A percentile compares a stretch with the other conserved stretches of the same genome.
Evolutionary conservation across 2,329 filamentous ascomycete species (phyloP).

Genomic region (Neophaeococcomyces aloes): DNA sequence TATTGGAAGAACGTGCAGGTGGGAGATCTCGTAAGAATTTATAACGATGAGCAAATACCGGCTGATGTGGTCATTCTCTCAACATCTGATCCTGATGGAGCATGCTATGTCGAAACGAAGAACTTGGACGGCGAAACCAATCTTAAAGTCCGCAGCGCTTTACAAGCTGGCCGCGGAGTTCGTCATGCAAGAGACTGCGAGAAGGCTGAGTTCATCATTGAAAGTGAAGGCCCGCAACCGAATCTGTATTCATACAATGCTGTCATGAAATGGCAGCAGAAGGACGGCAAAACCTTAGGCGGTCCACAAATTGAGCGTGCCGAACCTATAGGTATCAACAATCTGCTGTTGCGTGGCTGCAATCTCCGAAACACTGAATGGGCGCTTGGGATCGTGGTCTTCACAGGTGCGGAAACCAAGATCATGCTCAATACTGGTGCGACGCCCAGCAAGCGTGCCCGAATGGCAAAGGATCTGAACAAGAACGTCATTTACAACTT

Average conservation of each 20-base stretch:
- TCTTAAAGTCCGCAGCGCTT: slow-evolving; percentile 81
- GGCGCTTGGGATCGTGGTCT: slow-evolving; percentile 83
- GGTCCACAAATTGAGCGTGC: slow-evolving; percentile 65
- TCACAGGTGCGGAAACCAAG: slow-evolving; percentile 92
- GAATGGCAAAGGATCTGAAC: slow-evolving; percentile 87
- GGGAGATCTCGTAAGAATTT: slow-evolving; percentile 90
- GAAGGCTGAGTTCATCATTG: slow-evolving; percentile 71
- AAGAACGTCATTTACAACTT: slow-evolving; percentile 98
- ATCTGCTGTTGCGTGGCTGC: slow-evolving; percentile 83
- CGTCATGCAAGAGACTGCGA: slow-evolving; percentile 90
- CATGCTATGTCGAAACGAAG: slow-evolving; percentile 96
- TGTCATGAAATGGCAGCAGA: slow-evolving; percentile 76
- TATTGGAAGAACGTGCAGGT: slow-evolving; percentile 93
- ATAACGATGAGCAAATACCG: slow-evolving; percentile 90
- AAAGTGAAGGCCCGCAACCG: slow-evolving; percentile 82
- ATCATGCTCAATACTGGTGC: slow-evolving; percentile 98
- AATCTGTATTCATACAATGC: slow-evolving; percentile 95
- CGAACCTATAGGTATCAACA: slow-evolving; percentile 90
- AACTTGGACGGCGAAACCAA: slow-evolving; percentile 97
- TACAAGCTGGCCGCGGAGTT: slow-evolving; percentile 72
- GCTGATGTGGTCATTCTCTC: slow-evolving; percentile 87
- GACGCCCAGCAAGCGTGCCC: slow-evolving; percentile 85
- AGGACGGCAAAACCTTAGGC: slow-evolving; percentile 51
- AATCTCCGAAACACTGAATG: slow-evolving; percentile 93
- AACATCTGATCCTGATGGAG: slow-evolving; percentile 86